Evolutionary conservation across 352 stramenopile species (phyloP).

Genomic region (Phytophthora capsici): DNA sequence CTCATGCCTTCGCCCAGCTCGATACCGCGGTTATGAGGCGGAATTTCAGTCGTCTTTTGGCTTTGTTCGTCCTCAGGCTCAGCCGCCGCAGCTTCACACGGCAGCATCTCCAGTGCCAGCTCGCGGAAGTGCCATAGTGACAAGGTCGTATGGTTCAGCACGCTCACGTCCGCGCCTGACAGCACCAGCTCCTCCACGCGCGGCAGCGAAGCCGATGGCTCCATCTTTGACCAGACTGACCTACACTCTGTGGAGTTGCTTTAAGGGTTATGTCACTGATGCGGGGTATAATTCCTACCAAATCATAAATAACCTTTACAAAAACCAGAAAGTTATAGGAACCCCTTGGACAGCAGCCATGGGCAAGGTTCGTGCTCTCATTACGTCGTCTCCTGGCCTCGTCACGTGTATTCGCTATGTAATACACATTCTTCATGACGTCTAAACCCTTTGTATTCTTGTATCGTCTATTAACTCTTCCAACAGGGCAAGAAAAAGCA

Average conservation of each 20-base stretch:
- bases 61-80: constrained; percentile 29
- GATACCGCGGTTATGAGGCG: constrained; percentile 21
- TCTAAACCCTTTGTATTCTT: not conserved
- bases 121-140: constrained; percentile 86
- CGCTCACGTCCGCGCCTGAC: constrained; percentile 60
- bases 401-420: not conserved
- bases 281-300: not conserved
- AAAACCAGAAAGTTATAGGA: constrained; percentile 3
- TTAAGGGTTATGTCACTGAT: constrained; percentile 5
- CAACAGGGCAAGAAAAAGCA: constrained; percentile 61
- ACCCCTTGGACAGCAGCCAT: constrained; percentile 9
- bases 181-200: constrained; percentile 66
- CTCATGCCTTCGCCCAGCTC: constrained; percentile 79
- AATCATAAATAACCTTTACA: not conserved
- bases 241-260: constrained; percentile 13
- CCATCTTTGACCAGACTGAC: constrained; percentile 19
- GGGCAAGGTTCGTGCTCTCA: constrained; percentile 29
- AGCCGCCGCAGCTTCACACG: constrained; percentile 8
- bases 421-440: not conserved
- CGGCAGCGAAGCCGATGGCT: constrained; percentile 14
- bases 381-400: not conserved
- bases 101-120: constrained; percentile 58
- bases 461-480: not conserved
- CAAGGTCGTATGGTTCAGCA: constrained; percentile 77
- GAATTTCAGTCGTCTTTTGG: constrained; percentile 6